Base-by-base conservation (phyloP, 306 rosid species). In the Nissolia schottii region DNA sequence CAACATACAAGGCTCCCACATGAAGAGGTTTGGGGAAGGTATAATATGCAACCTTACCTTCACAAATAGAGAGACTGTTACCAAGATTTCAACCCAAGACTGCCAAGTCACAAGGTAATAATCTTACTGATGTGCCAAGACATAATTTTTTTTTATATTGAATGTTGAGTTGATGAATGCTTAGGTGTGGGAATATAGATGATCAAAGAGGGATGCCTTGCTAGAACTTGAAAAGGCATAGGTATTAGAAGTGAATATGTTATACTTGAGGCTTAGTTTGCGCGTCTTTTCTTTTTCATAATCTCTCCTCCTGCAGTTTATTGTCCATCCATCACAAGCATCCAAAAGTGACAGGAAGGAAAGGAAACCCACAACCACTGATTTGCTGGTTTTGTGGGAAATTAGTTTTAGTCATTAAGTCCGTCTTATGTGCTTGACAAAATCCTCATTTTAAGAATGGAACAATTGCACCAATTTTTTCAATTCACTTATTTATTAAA, bases 171-270 rank as follows among this genome's bases (percentile, higher is more conserved):
- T 14, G 8, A 23, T 32, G 54, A 71, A 45, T 10, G 69, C 43
- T 14, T 46, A 32, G 15, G 35, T 8, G 35, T 34, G 70, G 40
- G 35, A 46, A 34, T 34, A 32, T 6, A 5, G 40, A 62, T 24
- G 56, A 35, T 59, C 32, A 28, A 59, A 35, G 59, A 49, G 56
- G 27, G 41, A 27, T 25, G 46, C 37, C 9, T 34, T 46, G 32
- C 64, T 46, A 55, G 45, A 66, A 43, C 25, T 41, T 40, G 59
- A 55, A 75, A 75, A 75, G 3, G 66, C 48, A 40, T 25, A 13
- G 29, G 49, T n/a, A 20, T 41, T 55, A 41, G 13, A 29, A 43
- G 40, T 66, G 31, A 32, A 43, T 64, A 50, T 54, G 67, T 8
- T 19, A 41, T 13, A 75, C 45, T 54, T 54, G 28, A 43, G 41